Base-by-base conservation (phyloP, 805 yeast genomes). In the Monosporozyma aquatica region DNA sequence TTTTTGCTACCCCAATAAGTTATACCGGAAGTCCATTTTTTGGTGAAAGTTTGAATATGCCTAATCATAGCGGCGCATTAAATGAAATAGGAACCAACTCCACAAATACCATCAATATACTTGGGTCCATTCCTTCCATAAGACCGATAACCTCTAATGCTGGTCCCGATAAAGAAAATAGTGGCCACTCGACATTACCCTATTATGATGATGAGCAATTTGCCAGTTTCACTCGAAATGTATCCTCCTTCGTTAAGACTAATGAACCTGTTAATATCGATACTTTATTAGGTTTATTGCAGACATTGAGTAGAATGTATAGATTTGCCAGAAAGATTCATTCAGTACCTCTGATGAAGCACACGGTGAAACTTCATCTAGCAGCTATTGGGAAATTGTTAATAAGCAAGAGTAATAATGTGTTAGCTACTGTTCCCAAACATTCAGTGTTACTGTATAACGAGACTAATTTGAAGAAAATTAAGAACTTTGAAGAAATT, bases 391-490 rank as follows among this genome's bases (percentile, higher is more conserved):
- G 58, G 17, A 49, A 50, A 30, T 37, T 42, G 14, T 28, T 41
- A 13, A 26, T 35, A 3, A 24, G 21, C 20, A 15, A 21, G 9
- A 27, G 26, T 13, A 21, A 13, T 10, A 28, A 28, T 7, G 23
- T 24, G 7, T 13, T 43, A 5, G 38, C 34, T 1, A 33, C 33
- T 7, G 56, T 59, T 1, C 23, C 38, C 18, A 38, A 41, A 5
- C 58, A 53, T 32, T 48, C 55, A 3, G 5, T 58, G 3, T 45
- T 32, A 8, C 46, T 59, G 8, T 54, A 43, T 42, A 62, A 61
- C 38, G 43, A 46, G 15, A 51, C 57, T 1, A 56, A 54, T 34
- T 24, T 40, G 2, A 36, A 37, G 8, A 44, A 47, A 28, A 43
- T 50, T 7, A 22, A 40, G 10, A 40, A 44, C 30, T 24, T 58